Conservation (phyloP, 768 basidiomycete genomes). For the Myochromella boudieri region DNA sequence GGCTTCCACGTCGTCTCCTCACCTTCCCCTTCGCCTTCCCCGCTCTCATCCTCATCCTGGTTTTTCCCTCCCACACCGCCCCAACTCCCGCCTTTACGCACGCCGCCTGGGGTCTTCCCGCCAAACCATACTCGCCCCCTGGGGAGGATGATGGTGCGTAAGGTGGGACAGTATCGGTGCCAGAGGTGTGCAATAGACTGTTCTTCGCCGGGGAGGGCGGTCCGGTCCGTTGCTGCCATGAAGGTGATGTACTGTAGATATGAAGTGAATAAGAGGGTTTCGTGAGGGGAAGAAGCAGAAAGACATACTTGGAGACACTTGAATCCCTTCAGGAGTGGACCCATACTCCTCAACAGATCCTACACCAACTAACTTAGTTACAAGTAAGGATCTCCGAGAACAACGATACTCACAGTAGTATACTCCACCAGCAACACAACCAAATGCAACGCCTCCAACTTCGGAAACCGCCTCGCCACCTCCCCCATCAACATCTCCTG, state of each 20-base stretch:
- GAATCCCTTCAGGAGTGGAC: constrained; percentile 41
- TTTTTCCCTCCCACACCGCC: no score
- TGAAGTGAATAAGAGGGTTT: background rate
- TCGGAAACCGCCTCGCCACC: constrained; percentile 44
- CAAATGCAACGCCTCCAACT: constrained; percentile 60
- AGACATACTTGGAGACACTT: constrained; percentile 33
- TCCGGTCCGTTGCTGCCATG: constrained; percentile 45
- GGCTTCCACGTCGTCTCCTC: no score
- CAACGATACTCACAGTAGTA: constrained; percentile 41
- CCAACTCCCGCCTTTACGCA: no score
- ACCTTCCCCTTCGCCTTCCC: no score
- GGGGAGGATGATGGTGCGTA: constrained; percentile 64
- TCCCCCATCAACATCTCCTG: constrained; percentile 45
- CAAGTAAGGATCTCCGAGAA: background rate
- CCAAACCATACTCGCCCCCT: constrained; percentile 64
- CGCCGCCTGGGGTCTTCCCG: constrained; percentile 19
- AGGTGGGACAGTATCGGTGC: constrained; percentile 58
- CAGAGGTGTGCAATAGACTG: constrained; percentile 51
- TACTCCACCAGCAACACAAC: constrained; percentile 54
- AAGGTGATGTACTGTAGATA: constrained; percentile 53
- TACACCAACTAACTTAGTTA: constrained; percentile 16
- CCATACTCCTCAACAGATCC: constrained; percentile 43
- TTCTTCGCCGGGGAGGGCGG: constrained; percentile 38
- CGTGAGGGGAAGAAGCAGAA: background rate
- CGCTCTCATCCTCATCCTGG: no score